Evolutionary conservation across 306 rosid genomes (phyloP).

Genomic region (Citrullus mucosospermus): DNA sequence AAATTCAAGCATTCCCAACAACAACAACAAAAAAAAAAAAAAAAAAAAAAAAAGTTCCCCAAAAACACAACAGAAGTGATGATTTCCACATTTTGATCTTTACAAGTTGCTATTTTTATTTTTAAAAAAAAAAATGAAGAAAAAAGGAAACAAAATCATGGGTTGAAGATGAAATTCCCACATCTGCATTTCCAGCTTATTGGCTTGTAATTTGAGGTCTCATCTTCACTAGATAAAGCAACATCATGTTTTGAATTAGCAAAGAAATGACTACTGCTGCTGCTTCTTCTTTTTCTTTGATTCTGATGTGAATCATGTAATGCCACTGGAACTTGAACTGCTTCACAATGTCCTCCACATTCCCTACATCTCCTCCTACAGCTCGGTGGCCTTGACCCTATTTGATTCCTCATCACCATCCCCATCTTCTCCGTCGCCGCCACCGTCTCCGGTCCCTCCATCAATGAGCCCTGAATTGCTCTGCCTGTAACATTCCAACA

Average conservation of each 20-base stretch:
- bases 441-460: not conserved
- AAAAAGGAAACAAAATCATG: conserved; percentile 17
- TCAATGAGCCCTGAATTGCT: not conserved
- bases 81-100: not conserved
- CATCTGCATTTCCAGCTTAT: conserved; percentile 87
- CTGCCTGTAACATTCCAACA: not conserved
- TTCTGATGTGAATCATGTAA: conserved; percentile 27
- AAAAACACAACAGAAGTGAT: not conserved
- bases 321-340: conserved; percentile 59
- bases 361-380: conserved; percentile 43
- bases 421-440: not conserved
- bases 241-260: not conserved
- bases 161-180: conserved; percentile 54
- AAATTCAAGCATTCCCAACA: not conserved
- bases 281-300: conserved; percentile 3
- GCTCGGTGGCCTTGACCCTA: conserved; percentile 72
- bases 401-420: conserved; percentile 15
- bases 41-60: not conserved
- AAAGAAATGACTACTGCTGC: not conserved
- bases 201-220: conserved; percentile 67
- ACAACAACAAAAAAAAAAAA: not conserved
- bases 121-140: not conserved
- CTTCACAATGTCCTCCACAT: conserved; percentile 65
- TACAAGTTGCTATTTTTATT: not conserved
- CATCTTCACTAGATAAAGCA: conserved; percentile 38